These are phyloP conservation scores for Magnaporthiopsis poae DNA, from an alignment of 2,329 filamentous ascomycete species.

Conservation along the genomic window DNA sequence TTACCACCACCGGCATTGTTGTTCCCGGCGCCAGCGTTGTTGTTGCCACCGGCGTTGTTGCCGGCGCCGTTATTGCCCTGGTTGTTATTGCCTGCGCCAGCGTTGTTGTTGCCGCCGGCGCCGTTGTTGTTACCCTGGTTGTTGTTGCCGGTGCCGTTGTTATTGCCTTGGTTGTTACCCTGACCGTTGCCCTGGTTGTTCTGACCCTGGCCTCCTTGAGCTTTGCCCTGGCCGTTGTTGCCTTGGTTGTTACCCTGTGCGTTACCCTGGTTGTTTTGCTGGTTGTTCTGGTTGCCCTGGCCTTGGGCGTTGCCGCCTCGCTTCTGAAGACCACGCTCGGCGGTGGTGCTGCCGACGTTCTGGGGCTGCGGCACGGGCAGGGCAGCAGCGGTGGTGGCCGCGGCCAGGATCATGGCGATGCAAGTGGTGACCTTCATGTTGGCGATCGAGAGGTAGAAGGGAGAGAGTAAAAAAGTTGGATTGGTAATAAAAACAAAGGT, in stretches of 20 bases:
- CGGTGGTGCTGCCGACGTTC: background rate
- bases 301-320: too few relatives aligned
- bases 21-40: background rate
- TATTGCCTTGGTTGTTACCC: too few relatives aligned
- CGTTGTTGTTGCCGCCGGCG: too few relatives aligned
- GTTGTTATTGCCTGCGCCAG: constrained; percentile 7
- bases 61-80: constrained; percentile 3
- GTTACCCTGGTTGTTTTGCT: background rate
- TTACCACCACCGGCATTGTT: constrained; percentile 9
- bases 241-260: background rate
- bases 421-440: constrained; percentile 3
- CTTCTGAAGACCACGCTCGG: background rate
- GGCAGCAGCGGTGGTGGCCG: constrained; percentile 6
- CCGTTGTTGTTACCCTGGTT: constrained; percentile 5
- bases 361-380: constrained; percentile 4
- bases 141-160: too few relatives aligned
- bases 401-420: constrained; percentile 6
- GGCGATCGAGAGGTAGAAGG: background rate
- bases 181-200: background rate
- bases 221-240: background rate
- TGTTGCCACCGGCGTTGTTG: constrained; percentile 9
- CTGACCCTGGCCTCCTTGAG: too few relatives aligned
- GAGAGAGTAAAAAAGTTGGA: background rate
- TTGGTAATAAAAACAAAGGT: background rate
- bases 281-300: background rate